phyloP scores from a whole-genome alignment of 2,329 filamentous ascomycete species.

The Neopestalotiopsis clavispora region DNA sequence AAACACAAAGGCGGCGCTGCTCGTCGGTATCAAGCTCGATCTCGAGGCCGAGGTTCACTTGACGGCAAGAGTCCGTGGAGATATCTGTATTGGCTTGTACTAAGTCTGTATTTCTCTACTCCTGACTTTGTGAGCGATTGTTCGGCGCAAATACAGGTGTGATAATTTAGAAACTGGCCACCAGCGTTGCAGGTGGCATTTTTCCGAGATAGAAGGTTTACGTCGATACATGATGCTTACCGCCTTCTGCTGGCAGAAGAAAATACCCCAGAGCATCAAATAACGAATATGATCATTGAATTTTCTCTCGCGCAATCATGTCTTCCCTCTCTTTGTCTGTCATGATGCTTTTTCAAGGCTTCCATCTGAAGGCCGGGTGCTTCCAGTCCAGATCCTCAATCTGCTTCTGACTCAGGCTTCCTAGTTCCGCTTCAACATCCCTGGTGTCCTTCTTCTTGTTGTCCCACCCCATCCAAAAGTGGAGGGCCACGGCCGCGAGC shows the following conservation, averaged over 20 bases:
- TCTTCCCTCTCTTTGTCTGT: neutral
- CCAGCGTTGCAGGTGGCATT: neutral
- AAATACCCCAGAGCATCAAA: slow-evolving; percentile 14
- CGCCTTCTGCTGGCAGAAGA: slow-evolving; percentile 5
- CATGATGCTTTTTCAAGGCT: slow-evolving; percentile 33
- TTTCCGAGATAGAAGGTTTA: neutral
- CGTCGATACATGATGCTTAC: neutral
- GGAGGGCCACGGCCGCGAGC: slow-evolving; percentile 49
- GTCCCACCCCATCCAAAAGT: slow-evolving; percentile 64
- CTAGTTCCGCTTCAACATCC: slow-evolving; percentile 56
- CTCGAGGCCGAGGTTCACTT: slow-evolving; percentile 67
- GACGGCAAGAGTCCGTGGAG: slow-evolving; percentile 63
- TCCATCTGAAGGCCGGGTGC: slow-evolving; percentile 66
- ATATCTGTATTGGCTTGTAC: slow-evolving; percentile 64
- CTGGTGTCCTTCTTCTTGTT: slow-evolving; percentile 59
- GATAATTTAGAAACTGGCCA: slow-evolving; percentile 1
- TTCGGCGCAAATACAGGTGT: neutral
- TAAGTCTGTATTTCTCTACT: slow-evolving; percentile 31
- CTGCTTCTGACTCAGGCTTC: slow-evolving; percentile 51
- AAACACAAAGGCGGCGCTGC: slow-evolving; percentile 60
- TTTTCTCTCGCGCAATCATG: neutral
- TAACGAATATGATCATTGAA: neutral
- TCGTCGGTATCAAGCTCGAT: slow-evolving; percentile 68
- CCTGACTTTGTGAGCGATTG: neutral
- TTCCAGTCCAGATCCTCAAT: slow-evolving; percentile 64